Evolutionary conservation across 1,284 basidiomycete genomes (phyloP), one percentile per base, ranked within the genome.

Genomic region (Melampsora larici-populina): DNA sequence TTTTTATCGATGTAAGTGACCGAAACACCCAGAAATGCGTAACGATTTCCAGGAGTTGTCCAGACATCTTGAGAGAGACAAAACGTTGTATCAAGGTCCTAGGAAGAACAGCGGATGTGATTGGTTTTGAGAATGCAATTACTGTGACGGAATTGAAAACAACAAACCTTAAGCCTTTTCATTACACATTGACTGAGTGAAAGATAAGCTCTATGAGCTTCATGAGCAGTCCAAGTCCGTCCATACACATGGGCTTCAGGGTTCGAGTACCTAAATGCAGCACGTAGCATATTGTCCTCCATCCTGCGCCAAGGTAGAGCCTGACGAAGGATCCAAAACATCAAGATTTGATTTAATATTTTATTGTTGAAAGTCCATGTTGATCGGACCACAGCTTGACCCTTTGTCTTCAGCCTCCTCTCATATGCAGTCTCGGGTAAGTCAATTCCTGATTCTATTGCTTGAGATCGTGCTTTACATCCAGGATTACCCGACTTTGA

Each of bases 11-110:
- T 62, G 62, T 62, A 72, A 17, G 70, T 60, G 24, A 63, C 70
- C 29, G 58, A 62, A 46, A 43, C 33, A n/a, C 70, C 70, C 58
- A 60, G 36, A 33, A 72, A 63, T 48, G 60, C 26, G 26, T 60
- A 63, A 62, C 60, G 21, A 46, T 72, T 46, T 72, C 70, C 70
- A 40, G 58, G 40, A 60, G 70, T 72, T 72, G 70, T 72, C 70
- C 58, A 63, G 13, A 46, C 70, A 36, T 72, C 70, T 26, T 72
- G 70, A 15, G 62, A 43, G 24, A 72, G 60, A 48, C 26, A 62
- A 36, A 72, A 72, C 29, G 17, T 64, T 18, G 2, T 36, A 21
- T 29, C 62, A n/a, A 64, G 29, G 62, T 46, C 24, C 33, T 46
- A 9, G n/a, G n/a, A n/a, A n/a, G n/a, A n/a, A n/a, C n/a, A n/a